Evolutionary conservation across 2,329 filamentous ascomycete species (phyloP).

Genomic region (Aspergillus pseudonomiae): DNA sequence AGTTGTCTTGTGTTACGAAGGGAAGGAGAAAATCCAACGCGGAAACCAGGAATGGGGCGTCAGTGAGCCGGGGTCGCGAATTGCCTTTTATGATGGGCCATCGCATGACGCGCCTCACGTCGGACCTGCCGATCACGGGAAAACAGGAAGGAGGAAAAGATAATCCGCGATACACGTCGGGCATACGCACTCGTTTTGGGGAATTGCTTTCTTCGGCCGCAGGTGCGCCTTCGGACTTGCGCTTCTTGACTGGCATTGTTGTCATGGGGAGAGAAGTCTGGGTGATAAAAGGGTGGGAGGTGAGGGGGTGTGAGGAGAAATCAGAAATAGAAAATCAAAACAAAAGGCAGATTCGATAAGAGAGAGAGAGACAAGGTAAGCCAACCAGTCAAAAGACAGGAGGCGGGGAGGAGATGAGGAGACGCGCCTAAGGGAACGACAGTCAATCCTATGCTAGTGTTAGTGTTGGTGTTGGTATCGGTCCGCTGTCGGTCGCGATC

Average conservation of each 20-base stretch:
- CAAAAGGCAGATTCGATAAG: neutral
- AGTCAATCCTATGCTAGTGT: conserved; percentile 5
- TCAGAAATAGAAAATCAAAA: conserved; percentile 11
- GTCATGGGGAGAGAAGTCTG: neutral
- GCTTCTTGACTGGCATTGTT: conserved; percentile 23
- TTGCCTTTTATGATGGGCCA: conserved; percentile 3
- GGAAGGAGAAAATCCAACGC: conserved; percentile 8
- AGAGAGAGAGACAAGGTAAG: conserved; percentile 4
- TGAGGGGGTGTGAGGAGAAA: conserved; percentile 5
- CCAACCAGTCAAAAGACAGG: conserved; percentile 12
- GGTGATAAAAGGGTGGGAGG: conserved; percentile 4
- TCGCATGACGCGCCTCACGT: conserved; percentile 16
- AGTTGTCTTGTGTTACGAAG: neutral
- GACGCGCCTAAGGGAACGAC: conserved; percentile 15
- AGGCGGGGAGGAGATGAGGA: conserved; percentile 6
- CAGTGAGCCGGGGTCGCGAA: conserved; percentile 16
- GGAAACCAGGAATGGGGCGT: conserved; percentile 13
- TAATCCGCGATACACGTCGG: conserved; percentile 2
- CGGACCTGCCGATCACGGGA: conserved; percentile 8
- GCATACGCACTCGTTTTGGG: conserved; percentile 29
- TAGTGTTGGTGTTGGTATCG: conserved; percentile 4
- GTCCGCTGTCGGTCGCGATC: neutral
- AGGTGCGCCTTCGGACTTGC: conserved; percentile 29
- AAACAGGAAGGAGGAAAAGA: neutral
- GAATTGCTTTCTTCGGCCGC: conserved; percentile 22